Base-by-base conservation (phyloP, 108 stramenopile species). In the Cylindrotheca fusiformis region DNA sequence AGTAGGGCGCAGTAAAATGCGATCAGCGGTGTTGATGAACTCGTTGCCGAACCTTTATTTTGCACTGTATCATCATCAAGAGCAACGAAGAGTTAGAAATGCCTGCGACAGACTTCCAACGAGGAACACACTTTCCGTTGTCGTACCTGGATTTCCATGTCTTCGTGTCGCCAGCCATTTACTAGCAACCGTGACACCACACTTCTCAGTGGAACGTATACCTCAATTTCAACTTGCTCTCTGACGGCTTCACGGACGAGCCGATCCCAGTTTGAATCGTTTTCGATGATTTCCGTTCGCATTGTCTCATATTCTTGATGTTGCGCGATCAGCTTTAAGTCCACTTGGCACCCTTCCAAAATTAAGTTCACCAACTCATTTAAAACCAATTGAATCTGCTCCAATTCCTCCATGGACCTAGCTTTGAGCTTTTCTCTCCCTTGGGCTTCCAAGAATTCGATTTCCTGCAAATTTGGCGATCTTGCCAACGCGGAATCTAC, bases 211-310 rank as follows among this genome's bases (percentile, higher is more conserved):
- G 93, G 87, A 32, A 94, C 86, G 48, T 94, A 94, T 0, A 86
- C 79, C 61, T 90, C 93, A 29, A 94, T 82, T 70, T 94, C 93
- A 20, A 87, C 68, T 60, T 94, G 93, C 55, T 90, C 93, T 24
- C 93, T 66, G 21, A 90, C 77, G 4, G 86, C 87, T 44, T 94
- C 88, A 49, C 84, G 81, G 3, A 89, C 62, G 18, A 90, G 36
- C n/a, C 71, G 63, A 17, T 88, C 84, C 64, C 77, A 75, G 22
- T 63, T 76, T 27, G 58, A 66, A 36, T 67, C 69, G 33, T 77
- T 69, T 19, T 52, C 32, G 1, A 49, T 2, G n/a, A 46, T 50
- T 30, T 68, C 28, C 20, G 14, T 30, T 32, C 64, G 52, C 23
- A 66, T 32, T 32, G 51, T n/a, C 78, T 57, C 58, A 68, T 76